phyloP scores from a whole-genome alignment of 164 flowering plant genomes.

The Stephania yunnanensis region DNA sequence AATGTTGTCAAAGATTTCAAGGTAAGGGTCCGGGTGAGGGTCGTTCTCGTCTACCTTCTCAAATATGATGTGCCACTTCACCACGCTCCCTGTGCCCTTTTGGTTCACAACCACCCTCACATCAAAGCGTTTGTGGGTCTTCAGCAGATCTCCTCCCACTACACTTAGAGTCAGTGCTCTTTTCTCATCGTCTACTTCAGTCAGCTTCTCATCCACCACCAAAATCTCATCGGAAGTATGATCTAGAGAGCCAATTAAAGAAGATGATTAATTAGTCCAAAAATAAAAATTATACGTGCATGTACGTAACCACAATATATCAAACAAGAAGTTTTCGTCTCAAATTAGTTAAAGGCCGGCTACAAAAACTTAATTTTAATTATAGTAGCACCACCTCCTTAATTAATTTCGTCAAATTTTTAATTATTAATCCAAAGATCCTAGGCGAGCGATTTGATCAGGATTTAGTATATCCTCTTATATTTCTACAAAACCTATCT shows the following conservation, averaged over 20 bases:
- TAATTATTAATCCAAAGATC: no score
- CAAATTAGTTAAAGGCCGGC: no score
- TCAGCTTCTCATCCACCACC: slow-evolving; percentile 3
- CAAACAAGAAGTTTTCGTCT: no score
- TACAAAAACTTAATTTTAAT: no score
- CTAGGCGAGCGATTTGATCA: no score
- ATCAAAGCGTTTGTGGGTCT: slow-evolving; percentile 1
- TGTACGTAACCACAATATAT: no score
- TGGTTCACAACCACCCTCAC: background rate
- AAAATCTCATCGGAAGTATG: background rate
- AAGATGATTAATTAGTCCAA: no score
- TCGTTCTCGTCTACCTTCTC: slow-evolving; percentile 7
- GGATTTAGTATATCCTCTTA: no score
- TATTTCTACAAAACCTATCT: no score
- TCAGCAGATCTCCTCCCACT: slow-evolving; percentile 1
- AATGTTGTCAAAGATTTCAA: background rate
- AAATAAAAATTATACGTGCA: no score
- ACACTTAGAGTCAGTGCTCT: background rate
- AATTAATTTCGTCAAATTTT: no score
- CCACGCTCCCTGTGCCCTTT: slow-evolving; percentile 1
- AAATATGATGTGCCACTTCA: slow-evolving; percentile 11
- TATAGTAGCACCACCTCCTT: no score
- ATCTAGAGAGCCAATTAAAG: background rate
- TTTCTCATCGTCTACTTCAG: slow-evolving; percentile 4
- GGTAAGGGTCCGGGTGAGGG: background rate